A percentile compares a stretch with the other conserved stretches of the same genome.
phyloP scores from a whole-genome alignment of 2,329 filamentous ascomycete genomes.

The Epichloe typhina region DNA sequence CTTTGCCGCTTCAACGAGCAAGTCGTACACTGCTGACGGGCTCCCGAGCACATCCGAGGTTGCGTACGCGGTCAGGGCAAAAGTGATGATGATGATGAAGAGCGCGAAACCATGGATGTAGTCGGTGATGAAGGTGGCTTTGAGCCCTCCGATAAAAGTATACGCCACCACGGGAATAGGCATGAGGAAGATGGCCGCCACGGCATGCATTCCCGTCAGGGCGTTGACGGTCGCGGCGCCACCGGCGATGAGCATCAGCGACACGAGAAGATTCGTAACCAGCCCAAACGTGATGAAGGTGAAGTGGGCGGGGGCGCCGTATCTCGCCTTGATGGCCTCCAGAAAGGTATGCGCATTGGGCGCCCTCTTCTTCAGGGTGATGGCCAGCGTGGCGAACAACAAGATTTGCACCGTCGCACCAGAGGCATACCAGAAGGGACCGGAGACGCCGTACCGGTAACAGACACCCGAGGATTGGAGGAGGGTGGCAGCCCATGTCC shows the following conservation, averaged over 20 bases:
- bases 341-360: conserved; percentile 81
- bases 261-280: conserved; percentile 77
- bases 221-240: conserved; percentile 46
- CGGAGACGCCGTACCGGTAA: conserved; percentile 61
- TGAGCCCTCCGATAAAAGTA: conserved; percentile 66
- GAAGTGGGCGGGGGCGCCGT: conserved; percentile 56
- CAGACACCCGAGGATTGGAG: conserved; percentile 71
- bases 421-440: conserved; percentile 47
- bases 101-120: conserved; percentile 80
- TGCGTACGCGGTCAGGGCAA: conserved; percentile 70
- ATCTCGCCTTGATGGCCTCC: conserved; percentile 70
- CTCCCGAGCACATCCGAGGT: conserved; percentile 61
- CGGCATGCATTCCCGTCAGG: conserved; percentile 38
- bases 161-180: conserved; percentile 45
- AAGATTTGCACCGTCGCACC: conserved; percentile 80
- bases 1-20: conserved; percentile 53
- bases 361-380: conserved; percentile 74
- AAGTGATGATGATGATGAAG: conserved; percentile 73
- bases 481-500: conserved; percentile 84
- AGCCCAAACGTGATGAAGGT: conserved; percentile 75
- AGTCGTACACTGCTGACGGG: conserved; percentile 64
- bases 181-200: conserved; percentile 47
- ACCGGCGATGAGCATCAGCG: conserved; percentile 77
- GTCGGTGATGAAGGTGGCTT: conserved; percentile 76
- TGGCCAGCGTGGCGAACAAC: conserved; percentile 79